Percentiles rank a stretch among this genome's conserved stretches.
Conservation (phyloP, 805 yeast genomes). For the Blastobotrys robertii region DNA sequence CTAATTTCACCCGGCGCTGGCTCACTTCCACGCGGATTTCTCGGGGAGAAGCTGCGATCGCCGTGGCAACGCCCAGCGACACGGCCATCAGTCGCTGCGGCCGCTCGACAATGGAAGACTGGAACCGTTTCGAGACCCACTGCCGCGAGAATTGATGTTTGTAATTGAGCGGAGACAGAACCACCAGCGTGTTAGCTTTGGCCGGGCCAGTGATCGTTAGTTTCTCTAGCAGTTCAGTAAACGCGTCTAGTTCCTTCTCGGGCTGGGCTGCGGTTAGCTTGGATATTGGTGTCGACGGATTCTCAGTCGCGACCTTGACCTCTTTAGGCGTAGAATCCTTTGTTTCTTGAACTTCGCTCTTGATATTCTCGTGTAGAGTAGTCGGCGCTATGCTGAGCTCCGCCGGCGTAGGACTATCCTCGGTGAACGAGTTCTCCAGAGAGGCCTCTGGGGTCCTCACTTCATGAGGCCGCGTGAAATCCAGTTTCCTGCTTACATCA, state of each 20-base stretch:
- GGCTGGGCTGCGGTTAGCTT: no score
- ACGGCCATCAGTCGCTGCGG: conserved; percentile 73
- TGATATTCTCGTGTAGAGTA: no score
- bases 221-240: conserved; percentile 1
- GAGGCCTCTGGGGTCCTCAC: no score
- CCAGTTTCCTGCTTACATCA: no score
- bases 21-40: conserved; percentile 40
- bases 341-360: no score
- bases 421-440: no score
- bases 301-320: no score
- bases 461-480: no score
- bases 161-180: conserved; percentile 60
- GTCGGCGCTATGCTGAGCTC: no score
- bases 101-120: conserved; percentile 65
- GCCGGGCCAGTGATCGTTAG: not conserved
- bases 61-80: conserved; percentile 71
- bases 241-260: conserved; percentile 1
- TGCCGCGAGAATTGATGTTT: conserved; percentile 64
- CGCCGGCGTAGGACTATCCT: no score
- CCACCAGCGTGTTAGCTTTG: conserved; percentile 37
- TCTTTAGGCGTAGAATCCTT: no score
- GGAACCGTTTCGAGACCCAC: conserved; percentile 65
- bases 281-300: no score
- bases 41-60: conserved; percentile 41
- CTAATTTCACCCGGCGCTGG: conserved; percentile 38